Evolutionary conservation across 129 eudicot species (phyloP), one percentile per base, ranked within the genome.

Genomic region (Cynara cardunculus): DNA sequence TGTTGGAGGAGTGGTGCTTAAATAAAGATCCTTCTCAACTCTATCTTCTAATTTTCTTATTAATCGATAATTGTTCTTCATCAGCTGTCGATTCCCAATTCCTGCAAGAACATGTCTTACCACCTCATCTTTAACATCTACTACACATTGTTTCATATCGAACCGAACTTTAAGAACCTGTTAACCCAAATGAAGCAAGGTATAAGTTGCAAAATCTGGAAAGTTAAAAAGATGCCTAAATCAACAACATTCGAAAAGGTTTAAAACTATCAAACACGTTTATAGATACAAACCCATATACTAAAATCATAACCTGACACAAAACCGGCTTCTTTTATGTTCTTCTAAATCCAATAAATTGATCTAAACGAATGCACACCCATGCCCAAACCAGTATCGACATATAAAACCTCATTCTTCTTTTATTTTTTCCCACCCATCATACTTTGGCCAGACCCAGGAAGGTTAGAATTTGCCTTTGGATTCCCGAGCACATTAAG

Each of bases 401-500:
- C 81, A 82, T n/a, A 12, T 75, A 30, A 24, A 67, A 27, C 46
- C 73, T 27, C 22, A 13, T 4, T 56, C n/a, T 5, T 25, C 24
- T 64, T 72, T 84, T 84, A 85, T 79, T 87, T 91, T 74, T 89
- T 83, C 82, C 90, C 91, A 10, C 88, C 87, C 49, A 91, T 82
- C 91, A 91, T 89, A 81, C 88, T 84, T 46, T 85, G 91, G 67
- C 77, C 89, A 7, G 91, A 81, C 67, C 90, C 94, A 7, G 87
- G 78, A 37, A 87, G 69, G 69, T 87, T 77, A 2, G 87, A 69
- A 76, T 74, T 87, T 30, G 90, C 81, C 66, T 85, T 89, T 4
- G 76, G 77, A 67, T 82, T 85, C n/a, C 97, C 92, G n/a, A 92
- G 88, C 25, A 90, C 97, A 82, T 92, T 86, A 75, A 94, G 96